phyloP scores from a whole-genome alignment of 139 green algal genomes.

The Picochlorum costavermella region DNA sequence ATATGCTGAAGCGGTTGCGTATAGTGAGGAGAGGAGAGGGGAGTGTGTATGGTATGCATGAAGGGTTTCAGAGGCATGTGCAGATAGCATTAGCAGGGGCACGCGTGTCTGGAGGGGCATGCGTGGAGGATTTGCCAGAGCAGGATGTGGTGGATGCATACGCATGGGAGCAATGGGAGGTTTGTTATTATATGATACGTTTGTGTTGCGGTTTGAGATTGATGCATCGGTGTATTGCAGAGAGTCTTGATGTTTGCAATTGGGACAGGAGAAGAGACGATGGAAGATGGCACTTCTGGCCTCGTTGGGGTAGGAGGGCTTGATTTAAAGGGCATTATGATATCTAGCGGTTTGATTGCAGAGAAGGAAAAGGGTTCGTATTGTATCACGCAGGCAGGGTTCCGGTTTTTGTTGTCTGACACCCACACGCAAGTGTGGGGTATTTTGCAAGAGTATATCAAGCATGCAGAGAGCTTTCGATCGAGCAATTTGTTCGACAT shows the following conservation, averaged over 20 bases:
- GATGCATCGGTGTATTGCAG: constrained; percentile 16
- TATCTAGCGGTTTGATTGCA: background rate
- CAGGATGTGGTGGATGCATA: constrained; percentile 18
- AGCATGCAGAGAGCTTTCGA: constrained; percentile 17
- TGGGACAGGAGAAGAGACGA: background rate
- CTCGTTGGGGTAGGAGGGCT: no score
- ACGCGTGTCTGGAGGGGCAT: background rate
- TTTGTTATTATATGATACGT: background rate
- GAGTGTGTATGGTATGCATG: constrained; percentile 17
- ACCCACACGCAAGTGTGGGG: constrained; percentile 72
- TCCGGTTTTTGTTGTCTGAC: constrained; percentile 71
- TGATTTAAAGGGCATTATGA: no score
- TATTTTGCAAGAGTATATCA: constrained; percentile 72
- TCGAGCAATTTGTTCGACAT: constrained; percentile 12
- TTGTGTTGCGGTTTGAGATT: constrained; percentile 6
- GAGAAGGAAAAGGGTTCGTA: background rate
- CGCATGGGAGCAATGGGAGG: constrained; percentile 54
- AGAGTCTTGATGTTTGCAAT: constrained; percentile 53
- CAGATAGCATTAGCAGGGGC: constrained; percentile 22
- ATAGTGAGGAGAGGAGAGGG: background rate
- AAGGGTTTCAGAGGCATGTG: constrained; percentile 38
- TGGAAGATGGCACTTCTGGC: no score
- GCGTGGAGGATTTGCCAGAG: background rate
- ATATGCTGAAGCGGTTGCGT: background rate
- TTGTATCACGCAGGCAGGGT: constrained; percentile 52